Evolutionary conservation across 176 grass and related monocot genomes (phyloP).

Genomic region (Lolium multiflorum): DNA sequence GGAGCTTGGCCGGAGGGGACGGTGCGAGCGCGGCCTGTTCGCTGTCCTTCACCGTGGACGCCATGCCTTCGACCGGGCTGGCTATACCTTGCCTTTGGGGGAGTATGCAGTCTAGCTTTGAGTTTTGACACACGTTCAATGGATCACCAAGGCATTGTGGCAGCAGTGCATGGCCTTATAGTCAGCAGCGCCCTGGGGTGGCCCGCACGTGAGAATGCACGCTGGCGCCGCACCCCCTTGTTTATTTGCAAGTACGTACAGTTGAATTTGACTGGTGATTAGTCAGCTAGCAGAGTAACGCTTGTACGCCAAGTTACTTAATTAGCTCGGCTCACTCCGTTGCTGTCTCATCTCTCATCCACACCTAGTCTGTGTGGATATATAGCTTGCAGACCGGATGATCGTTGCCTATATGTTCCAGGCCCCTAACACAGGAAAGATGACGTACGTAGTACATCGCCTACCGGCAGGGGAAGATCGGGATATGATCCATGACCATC

Average conservation of each 20-base stretch:
- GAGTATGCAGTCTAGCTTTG: not conserved
- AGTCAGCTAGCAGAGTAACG: not conserved
- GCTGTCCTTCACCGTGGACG: slow-evolving; percentile 15
- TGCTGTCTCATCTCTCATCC: not conserved
- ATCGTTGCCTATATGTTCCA: not conserved
- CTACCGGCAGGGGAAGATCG: no score
- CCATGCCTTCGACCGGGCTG: slow-evolving; percentile 15
- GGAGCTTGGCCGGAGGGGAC: slow-evolving; percentile 17
- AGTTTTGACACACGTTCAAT: not conserved
- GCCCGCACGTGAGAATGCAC: not conserved
- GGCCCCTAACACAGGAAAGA: no score
- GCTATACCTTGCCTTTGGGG: not conserved
- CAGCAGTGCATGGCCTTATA: not conserved
- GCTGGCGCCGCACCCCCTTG: not conserved
- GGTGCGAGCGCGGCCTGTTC: not conserved
- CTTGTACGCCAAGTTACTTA: not conserved
- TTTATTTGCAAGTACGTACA: not conserved
- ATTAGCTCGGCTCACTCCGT: not conserved
- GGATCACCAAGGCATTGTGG: not conserved
- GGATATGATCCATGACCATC: no score
- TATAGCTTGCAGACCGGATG: not conserved
- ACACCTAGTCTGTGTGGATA: no score
- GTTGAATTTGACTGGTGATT: not conserved
- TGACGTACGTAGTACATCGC: no score
- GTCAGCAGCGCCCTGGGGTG: not conserved